Evolutionary conservation across 768 basidiomycete genomes (phyloP).

Genomic region (Suillus fuscotomentosus): DNA sequence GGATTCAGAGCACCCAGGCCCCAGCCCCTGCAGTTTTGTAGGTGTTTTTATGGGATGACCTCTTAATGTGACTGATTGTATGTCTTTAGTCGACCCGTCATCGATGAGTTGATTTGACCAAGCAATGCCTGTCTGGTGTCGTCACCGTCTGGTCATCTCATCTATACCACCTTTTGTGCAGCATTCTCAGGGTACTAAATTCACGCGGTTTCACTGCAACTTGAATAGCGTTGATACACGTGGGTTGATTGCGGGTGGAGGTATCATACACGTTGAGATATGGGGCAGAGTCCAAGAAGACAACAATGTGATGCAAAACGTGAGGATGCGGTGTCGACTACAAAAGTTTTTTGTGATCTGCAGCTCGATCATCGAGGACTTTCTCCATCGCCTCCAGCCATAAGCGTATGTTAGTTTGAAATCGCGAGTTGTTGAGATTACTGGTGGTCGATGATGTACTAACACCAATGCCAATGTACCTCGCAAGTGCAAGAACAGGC

Average conservation of each 20-base stretch:
- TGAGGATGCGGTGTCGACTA: conserved; percentile 11
- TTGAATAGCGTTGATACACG: neutral
- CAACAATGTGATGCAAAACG: conserved; percentile 9
- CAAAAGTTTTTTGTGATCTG: conserved; percentile 49
- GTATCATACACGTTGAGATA: conserved; percentile 3
- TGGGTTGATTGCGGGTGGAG: conserved; percentile 1
- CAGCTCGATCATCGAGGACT: conserved; percentile 59
- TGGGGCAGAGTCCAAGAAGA: conserved; percentile 11
- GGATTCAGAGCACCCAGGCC: neutral
- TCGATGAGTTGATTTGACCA: neutral
- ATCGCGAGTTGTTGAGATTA: conserved; percentile 8
- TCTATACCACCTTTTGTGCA: neutral
- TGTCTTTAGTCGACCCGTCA: conserved; percentile 2
- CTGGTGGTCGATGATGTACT: conserved; percentile 15
- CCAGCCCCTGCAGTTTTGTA: conserved; percentile 4
- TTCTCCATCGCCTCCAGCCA: conserved; percentile 89
- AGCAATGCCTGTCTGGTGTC: too few species aligned
- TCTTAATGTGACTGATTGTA: neutral
- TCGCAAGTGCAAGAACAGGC: conserved; percentile 91
- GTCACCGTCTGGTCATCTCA: neutral
- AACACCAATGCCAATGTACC: conserved; percentile 62
- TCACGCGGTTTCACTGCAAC: neutral
- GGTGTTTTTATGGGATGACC: neutral
- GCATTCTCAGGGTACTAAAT: neutral
- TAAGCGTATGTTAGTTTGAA: conserved; percentile 45